Base-by-base conservation (phyloP, 2,329 filamentous ascomycete species). In the Microdochium nivale region DNA sequence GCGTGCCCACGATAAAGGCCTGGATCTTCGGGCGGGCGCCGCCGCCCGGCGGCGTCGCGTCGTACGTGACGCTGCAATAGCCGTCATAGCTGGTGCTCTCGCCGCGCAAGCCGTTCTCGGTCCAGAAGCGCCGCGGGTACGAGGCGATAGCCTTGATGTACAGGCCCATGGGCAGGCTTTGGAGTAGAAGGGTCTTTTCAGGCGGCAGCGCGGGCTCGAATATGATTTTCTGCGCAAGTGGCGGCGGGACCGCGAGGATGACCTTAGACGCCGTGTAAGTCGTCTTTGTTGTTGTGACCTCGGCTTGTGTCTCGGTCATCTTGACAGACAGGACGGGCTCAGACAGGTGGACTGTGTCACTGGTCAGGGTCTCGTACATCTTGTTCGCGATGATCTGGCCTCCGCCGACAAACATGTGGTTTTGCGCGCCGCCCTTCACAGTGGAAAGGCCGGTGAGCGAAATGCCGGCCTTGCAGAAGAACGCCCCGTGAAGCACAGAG, bases 11-110 rank as follows among this genome's bases (percentile, higher is more conserved):
- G 10, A 58, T 30, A 7, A 55, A 55, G 14, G 54, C 54, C 35
- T 43, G 50, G 30, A 59, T 49, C 35, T 54, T 56, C 8, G 50
- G 48, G 2, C 51, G 43, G 14, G 16, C 16, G 11, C 48, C 48
- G 1, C 53, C 46, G 16, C n/a, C n/a, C n/a, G 51, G 32, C 16
- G 52, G 46, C 2, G 51, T 53, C 25, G 51, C 50, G 11, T 56
- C 55, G 30, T 44, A 54, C 1, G 49, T 53, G 13, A 51, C 54
- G 21, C 25, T 27, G 27, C 55, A 19, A 49, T 48, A 53, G 2
- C 55, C 49, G 3, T 40, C 44, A 7, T 47, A 43, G 19, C 49
- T 50, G 2, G 52, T 55, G 37, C 50, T 51, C 48, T 56, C 55
- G 40, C 55, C 55, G 3, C 40, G 51, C 30, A 56, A 33, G 14